These are phyloP conservation scores for Colletotrichum lupini DNA, from an alignment of 2,329 filamentous ascomycete genomes.

Conservation along the genomic window DNA sequence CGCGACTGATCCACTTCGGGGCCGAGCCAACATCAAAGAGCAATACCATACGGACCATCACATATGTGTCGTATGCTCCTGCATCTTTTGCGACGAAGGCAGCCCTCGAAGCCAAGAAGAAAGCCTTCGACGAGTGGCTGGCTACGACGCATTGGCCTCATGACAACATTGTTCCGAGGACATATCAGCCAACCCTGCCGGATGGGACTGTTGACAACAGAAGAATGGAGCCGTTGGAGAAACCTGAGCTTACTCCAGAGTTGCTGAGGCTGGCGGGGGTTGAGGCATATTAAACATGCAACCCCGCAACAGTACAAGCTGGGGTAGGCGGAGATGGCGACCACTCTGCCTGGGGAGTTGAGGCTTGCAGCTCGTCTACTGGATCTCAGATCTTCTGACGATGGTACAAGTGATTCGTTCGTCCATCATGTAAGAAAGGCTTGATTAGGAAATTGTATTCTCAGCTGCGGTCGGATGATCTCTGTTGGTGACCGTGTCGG, in stretches of 20 bases:
- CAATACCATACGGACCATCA: slow-evolving; percentile 46
- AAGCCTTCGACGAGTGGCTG: slow-evolving; percentile 39
- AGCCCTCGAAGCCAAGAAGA: slow-evolving; percentile 32
- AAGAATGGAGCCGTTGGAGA: slow-evolving; percentile 10
- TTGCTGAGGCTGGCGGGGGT: slow-evolving; percentile 13
- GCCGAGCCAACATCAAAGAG: slow-evolving; percentile 38
- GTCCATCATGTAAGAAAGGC: too few species aligned
- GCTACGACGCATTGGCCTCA: slow-evolving; percentile 47
- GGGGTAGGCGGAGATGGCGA: background rate
- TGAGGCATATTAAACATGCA: background rate
- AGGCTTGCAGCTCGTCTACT: background rate
- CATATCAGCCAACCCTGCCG: slow-evolving; percentile 34
- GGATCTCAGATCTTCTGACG: background rate
- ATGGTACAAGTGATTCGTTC: too few species aligned
- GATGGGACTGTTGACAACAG: slow-evolving; percentile 37
- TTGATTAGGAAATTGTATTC: too few species aligned
- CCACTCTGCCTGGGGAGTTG: background rate
- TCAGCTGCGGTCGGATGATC: too few species aligned
- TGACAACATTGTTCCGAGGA: slow-evolving; percentile 48
- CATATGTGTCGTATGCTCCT: slow-evolving; percentile 50
- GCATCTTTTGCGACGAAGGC: slow-evolving; percentile 45
- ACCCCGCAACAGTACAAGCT: background rate
- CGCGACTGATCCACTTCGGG: slow-evolving; percentile 46
- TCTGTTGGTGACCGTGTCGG: too few species aligned
- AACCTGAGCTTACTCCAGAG: slow-evolving; percentile 1